These are phyloP conservation scores for Coniophora puteana DNA, from an alignment of 1,284 basidiomycete species.

Conservation along the genomic window DNA sequence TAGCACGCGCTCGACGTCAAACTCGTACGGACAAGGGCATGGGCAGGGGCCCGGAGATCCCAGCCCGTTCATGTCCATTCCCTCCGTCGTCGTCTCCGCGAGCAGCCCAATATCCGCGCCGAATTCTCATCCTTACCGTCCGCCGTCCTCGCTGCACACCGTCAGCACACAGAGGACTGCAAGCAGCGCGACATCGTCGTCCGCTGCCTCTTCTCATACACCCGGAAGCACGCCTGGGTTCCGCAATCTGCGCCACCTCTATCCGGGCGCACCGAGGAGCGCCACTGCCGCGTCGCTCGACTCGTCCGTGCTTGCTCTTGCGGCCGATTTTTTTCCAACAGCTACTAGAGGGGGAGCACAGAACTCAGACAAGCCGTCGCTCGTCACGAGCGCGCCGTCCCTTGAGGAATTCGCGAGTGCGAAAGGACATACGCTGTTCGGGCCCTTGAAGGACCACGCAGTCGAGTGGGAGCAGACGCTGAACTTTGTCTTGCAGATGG, in stretches of 20 bases:
- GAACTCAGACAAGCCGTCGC: background rate
- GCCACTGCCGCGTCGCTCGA: too few species aligned
- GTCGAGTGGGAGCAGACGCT: slow-evolving; percentile 57
- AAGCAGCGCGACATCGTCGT: slow-evolving; percentile 17
- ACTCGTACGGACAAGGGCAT: slow-evolving; percentile 16
- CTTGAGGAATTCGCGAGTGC: slow-evolving; percentile 31
- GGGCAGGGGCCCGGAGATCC: background rate
- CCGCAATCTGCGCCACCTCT: slow-evolving; percentile 16
- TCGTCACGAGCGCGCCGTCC: slow-evolving; percentile 10
- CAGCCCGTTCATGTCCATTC: slow-evolving; percentile 16
- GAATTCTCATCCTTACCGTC: background rate
- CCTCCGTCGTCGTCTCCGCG: slow-evolving; percentile 32
- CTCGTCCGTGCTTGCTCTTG: too few species aligned
- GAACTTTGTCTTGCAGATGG: slow-evolving; percentile 57
- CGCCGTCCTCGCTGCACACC: slow-evolving; percentile 21
- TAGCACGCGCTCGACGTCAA: slow-evolving; percentile 17
- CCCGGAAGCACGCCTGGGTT: slow-evolving; percentile 16
- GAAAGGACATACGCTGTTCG: slow-evolving; percentile 55
- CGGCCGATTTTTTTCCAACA: too few species aligned
- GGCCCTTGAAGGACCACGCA: slow-evolving; percentile 55
- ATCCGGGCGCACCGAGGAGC: too few species aligned
- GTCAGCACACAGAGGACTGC: slow-evolving; percentile 17
- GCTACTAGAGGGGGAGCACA: too few species aligned
- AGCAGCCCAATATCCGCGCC: slow-evolving; percentile 14
- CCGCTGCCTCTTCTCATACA: slow-evolving; percentile 1